Evolutionary conservation across 208 protist genomes (phyloP), one percentile per base, ranked within the genome.

Genomic region (Leishmania arabica): DNA sequence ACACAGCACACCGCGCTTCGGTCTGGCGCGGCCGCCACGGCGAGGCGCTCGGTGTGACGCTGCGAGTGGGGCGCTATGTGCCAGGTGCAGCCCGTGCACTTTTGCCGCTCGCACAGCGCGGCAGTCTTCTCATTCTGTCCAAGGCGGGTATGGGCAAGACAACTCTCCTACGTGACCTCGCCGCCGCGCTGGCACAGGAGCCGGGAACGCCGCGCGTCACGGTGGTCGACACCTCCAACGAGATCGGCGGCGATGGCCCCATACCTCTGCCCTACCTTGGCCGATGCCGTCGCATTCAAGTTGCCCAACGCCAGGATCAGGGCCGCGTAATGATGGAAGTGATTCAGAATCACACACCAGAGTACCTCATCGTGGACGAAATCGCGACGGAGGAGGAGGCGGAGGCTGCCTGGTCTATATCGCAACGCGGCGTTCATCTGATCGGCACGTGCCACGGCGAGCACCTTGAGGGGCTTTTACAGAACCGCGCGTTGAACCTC

Each of bases 211-310:
- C 88, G 54, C 92, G 95, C 19, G 92, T 98, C 1, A 92, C 94
- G 49, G 89, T 99, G 21, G 95, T 99, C 15, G 98, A 99, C 82
- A 99, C 97, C 1, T 98, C 97, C 11, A 98, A 98, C 81, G 98
- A 99, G 82, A 99, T 99, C 75, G 96, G 92, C 8, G 98, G 98
- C 45, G 96, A 98, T 71, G 93, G 93, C 21, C 83, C 96, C 37
- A 79, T 96, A 24, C 95, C 97, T 17, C 81, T 98, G 84, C 86
- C 91, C 9, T 96, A 93, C 83, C 87, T 99, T 27, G 97, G 97
- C 4, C 84, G 87, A 15, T 96, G 96, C 60, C 90, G 98, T 8
- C 91, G 97, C 54, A 94, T 99, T 51, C 95, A 97, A 73, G 96
- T 99, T 45, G 86, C 89, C 6, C 73, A 76, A 15, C 90, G 91